These are phyloP conservation scores for Trapa bicornis DNA, from an alignment of 345 rosid genomes.

Conservation along the genomic window DNA sequence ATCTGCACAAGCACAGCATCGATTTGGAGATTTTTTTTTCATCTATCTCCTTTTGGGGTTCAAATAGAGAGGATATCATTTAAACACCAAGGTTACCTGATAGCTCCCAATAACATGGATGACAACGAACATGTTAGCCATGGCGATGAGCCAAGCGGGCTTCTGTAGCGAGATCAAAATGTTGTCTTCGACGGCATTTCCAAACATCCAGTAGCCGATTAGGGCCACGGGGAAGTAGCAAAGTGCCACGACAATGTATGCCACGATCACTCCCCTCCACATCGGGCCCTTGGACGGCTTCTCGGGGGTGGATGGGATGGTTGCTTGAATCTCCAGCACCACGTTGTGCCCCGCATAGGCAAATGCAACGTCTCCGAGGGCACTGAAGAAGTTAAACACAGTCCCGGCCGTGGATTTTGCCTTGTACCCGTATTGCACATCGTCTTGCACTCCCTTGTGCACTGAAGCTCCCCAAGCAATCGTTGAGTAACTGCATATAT, in stretches of 20 bases:
- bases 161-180: conserved; percentile 52
- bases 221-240: conserved; percentile 83
- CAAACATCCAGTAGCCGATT: conserved; percentile 48
- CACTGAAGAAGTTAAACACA: conserved; percentile 52
- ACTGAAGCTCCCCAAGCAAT: conserved; percentile 66
- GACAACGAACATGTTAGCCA: conserved; percentile 60
- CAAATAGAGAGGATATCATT: not conserved
- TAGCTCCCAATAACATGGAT: conserved; percentile 75
- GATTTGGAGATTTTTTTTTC: too few relatives aligned
- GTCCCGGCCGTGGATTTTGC: conserved; percentile 31
- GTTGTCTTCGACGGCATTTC: conserved; percentile 50
- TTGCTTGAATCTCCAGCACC: conserved; percentile 81
- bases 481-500: conserved; percentile 51
- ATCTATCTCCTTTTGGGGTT: too few relatives aligned
- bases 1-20: conserved; percentile 19
- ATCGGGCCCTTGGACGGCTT: conserved; percentile 79
- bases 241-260: conserved; percentile 57
- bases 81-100: conserved; percentile 26
- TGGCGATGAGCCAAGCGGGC: conserved; percentile 57
- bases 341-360: conserved; percentile 83
- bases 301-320: conserved; percentile 75
- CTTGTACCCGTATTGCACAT: conserved; percentile 40
- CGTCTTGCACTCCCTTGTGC: conserved; percentile 38
- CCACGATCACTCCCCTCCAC: conserved; percentile 73
- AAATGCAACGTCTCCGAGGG: conserved; percentile 74